Evolutionary conservation across 2,329 filamentous ascomycete species (phyloP), one percentile per base, ranked within the genome.

Genomic region (Bipolaris cookei): DNA sequence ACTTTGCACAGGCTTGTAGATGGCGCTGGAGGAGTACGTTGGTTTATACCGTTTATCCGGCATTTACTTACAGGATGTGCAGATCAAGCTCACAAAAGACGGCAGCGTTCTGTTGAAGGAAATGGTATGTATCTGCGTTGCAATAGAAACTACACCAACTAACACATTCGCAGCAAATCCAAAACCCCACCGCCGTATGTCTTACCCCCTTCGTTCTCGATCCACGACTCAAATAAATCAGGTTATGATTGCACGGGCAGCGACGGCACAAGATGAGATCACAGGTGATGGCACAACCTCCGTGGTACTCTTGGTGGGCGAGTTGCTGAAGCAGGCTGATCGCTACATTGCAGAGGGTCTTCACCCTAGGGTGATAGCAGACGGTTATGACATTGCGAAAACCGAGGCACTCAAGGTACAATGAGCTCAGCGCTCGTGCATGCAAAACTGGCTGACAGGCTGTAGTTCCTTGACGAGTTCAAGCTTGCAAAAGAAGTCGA

Each of bases 71-170:
- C 58, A 8, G 57, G 21, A 52, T 16, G 6, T 46, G 75, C 68
- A 95, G 87, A 99, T 99, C 82, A 99, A 99, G 82, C 86, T 99
- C 77, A 99, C 95, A 70, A 99, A 99, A 80, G 95, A 99, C 81
- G 95, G 95, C 76, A 97, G 96, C 73, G 94, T 98, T 59, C 83
- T 89, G 65, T 73, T 89, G 69, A 84, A 85, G 71, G 86, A 88
- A 75, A 88, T 88, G 86, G 80, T 85, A 69, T 53, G 79, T 74
- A 39, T 63, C 53, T 23, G 58, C 47, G 25, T 21, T 16, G 5
- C 25, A 32, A 18, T 8, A 41, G 13, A n/a, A 37, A n/a, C 23
- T 25, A 25, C 30, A 45, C 42, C 35, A 18, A 47, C 64, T 70
- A 54, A 70, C 55, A 25, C 8, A 16, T 21, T 21, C 25, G 8